Evolutionary conservation across 164 flowering plant genomes (phyloP).

Genomic region (Euptelea pleiosperma): DNA sequence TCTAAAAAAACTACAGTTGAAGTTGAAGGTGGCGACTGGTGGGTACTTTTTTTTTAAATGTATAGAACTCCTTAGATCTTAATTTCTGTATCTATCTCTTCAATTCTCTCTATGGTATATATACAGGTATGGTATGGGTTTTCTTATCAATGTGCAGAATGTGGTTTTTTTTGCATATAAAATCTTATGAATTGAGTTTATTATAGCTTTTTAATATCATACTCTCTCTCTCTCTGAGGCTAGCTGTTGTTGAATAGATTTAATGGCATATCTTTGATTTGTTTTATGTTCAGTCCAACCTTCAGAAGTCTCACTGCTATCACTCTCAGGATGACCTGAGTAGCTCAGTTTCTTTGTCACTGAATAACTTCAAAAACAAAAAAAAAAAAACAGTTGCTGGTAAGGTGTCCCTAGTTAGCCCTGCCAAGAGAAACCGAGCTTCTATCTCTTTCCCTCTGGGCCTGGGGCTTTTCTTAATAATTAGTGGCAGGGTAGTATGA

Average conservation of each 20-base stretch:
- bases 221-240: no score
- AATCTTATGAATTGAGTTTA: no score
- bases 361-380: conserved; percentile 17
- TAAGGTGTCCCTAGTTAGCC: conserved; percentile 8
- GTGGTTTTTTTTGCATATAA: not conserved
- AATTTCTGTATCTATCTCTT: no score
- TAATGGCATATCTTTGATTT: conserved; percentile 39
- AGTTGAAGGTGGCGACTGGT: no score
- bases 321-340: conserved; percentile 32
- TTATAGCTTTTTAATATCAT: no score
- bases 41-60: no score
- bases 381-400: conserved; percentile 13
- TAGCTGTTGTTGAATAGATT: conserved; percentile 19
- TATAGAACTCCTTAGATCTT: no score
- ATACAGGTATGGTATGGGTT: not conserved
- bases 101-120: not conserved
- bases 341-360: conserved; percentile 10
- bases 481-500: conserved; percentile 31
- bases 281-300: conserved; percentile 33
- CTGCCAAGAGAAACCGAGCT: conserved; percentile 12
- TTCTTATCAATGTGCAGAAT: not conserved
- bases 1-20: not conserved
- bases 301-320: conserved; percentile 29
- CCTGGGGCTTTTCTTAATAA: conserved; percentile 31
- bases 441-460: conserved; percentile 5